Percentiles rank a stretch among this genome's conserved stretches.
These are phyloP conservation scores for Phytophthora pluvialis DNA, from an alignment of 352 stramenopile species.

Conservation along the genomic window DNA sequence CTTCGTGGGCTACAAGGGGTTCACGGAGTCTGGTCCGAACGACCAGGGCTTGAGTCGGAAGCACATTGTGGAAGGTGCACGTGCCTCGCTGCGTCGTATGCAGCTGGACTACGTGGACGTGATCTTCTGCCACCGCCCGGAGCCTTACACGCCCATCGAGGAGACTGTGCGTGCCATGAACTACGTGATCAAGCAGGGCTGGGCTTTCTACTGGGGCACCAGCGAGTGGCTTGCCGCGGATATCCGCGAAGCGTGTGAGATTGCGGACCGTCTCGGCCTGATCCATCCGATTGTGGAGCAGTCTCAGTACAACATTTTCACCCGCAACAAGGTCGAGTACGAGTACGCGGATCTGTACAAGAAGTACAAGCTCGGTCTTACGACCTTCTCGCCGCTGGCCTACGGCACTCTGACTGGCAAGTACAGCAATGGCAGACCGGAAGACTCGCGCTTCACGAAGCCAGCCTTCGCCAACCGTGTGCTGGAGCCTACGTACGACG, in stretches of 20 bases:
- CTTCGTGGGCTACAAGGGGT: conserved; percentile 40
- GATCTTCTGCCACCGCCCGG: conserved; percentile 64
- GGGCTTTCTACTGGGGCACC: conserved; percentile 15
- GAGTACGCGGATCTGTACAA: conserved; percentile 24
- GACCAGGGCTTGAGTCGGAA: conserved; percentile 43
- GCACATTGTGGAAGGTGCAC: conserved; percentile 55
- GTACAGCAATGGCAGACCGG: conserved; percentile 11
- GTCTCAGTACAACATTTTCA: conserved; percentile 7
- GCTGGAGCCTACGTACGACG: not conserved
- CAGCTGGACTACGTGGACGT: conserved; percentile 65
- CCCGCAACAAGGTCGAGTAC: conserved; percentile 24
- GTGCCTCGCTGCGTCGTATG: conserved; percentile 45
- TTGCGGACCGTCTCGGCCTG: conserved; percentile 6
- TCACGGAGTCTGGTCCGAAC: conserved; percentile 32
- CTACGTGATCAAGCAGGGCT: conserved; percentile 50
- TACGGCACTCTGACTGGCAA: conserved; percentile 15
- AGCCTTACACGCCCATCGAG: conserved; percentile 62
- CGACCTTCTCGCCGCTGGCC: conserved; percentile 2
- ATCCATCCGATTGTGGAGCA: conserved; percentile 15
- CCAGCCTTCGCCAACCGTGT: not conserved
- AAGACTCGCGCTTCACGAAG: conserved; percentile 27
- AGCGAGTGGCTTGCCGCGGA: conserved; percentile 14
- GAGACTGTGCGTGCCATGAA: conserved; percentile 70
- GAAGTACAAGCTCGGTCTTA: conserved; percentile 28
- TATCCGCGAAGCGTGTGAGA: conserved; percentile 9